Evolutionary conservation across 2,329 filamentous ascomycete genomes (phyloP).

Genomic region (Claviceps sorghi): DNA sequence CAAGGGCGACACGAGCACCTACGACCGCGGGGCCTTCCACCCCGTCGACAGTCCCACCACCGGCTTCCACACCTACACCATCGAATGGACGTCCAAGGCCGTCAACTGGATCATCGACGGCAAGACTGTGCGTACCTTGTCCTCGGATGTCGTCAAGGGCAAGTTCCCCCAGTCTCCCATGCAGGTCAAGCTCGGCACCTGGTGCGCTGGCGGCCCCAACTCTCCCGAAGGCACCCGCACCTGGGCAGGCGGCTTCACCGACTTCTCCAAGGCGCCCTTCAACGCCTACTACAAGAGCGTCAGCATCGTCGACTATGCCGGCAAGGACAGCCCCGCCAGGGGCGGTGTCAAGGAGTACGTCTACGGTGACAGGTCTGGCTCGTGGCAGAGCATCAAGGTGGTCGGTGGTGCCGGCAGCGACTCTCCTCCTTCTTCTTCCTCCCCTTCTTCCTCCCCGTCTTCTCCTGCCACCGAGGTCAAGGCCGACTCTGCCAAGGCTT

Average conservation of each 20-base stretch:
- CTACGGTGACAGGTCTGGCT: slow-evolving; percentile 27
- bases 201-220: slow-evolving; percentile 42
- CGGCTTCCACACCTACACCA: slow-evolving; percentile 47
- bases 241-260: slow-evolving; percentile 48
- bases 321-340: slow-evolving; percentile 19
- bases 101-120: slow-evolving; percentile 54
- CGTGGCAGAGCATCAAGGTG: slow-evolving; percentile 36
- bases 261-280: slow-evolving; percentile 29
- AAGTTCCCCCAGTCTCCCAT: slow-evolving; percentile 60
- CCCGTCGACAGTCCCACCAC: slow-evolving; percentile 33
- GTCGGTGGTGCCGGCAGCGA: slow-evolving; percentile 56
- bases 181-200: slow-evolving; percentile 55
- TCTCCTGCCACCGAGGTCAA: slow-evolving; percentile 21
- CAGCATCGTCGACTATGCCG: slow-evolving; percentile 28
- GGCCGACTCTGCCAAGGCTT: slow-evolving; percentile 33
- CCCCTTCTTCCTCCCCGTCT: slow-evolving; percentile 17
- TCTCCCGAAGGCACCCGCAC: slow-evolving; percentile 57
- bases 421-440: slow-evolving; percentile 41
- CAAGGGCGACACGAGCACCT: slow-evolving; percentile 55
- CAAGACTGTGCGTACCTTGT: slow-evolving; percentile 44
- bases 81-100: slow-evolving; percentile 52
- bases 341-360: slow-evolving; percentile 26
- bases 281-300: slow-evolving; percentile 30
- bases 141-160: slow-evolving; percentile 39
- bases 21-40: slow-evolving; percentile 53